A percentile compares a stretch with the other conserved stretches of the same genome.
phyloP scores from a whole-genome alignment of 768 basidiomycete genomes.

The Mycena filopes region DNA sequence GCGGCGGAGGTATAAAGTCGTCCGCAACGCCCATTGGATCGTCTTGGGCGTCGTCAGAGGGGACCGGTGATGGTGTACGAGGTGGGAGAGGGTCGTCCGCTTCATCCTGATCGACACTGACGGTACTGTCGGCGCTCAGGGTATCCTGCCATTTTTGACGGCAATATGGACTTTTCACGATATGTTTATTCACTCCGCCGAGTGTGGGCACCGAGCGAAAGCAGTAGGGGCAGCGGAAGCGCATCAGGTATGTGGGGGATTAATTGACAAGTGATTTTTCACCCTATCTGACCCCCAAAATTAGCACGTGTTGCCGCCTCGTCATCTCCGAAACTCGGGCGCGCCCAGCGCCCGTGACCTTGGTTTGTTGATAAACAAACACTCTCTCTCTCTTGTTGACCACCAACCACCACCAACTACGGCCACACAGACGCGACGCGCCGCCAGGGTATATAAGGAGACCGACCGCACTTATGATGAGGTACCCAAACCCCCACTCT shows the following conservation, averaged over 20 bases:
- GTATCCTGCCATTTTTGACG: not conserved
- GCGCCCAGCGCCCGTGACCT: not conserved
- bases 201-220: not conserved
- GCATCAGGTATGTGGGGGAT: not conserved
- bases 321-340: not conserved
- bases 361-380: not conserved
- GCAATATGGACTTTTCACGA: not conserved
- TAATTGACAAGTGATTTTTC: not conserved
- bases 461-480: no score
- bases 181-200: not conserved
- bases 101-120: not conserved
- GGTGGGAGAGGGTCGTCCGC: no score
- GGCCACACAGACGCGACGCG: slow-evolving; percentile 5
- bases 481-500: no score
- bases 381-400: no score
- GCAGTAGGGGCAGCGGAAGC: not conserved
- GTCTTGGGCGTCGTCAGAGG: not conserved
- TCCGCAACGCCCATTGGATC: not conserved
- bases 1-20: not conserved
- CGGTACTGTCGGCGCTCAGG: not conserved
- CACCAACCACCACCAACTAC: not conserved
- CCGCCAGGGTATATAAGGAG: no score
- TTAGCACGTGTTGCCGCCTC: not conserved
- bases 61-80: no score
- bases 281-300: not conserved